These are phyloP conservation scores for Aspergillus panamensis DNA, from an alignment of 495 filamentous ascomycete species.

Conservation along the genomic window DNA sequence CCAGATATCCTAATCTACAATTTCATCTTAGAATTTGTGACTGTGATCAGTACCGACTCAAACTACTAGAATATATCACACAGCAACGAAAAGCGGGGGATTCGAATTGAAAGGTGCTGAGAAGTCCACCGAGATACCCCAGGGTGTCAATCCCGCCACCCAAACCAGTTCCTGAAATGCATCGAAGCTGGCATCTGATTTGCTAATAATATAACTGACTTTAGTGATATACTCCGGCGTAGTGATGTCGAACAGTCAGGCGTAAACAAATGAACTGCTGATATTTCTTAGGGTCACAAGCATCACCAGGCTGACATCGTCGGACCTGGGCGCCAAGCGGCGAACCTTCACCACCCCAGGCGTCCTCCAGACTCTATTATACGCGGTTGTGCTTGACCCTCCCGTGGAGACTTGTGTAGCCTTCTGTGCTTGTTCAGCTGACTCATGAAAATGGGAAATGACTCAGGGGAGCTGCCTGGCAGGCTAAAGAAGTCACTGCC, in stretches of 20 bases:
- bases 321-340: slow-evolving; percentile 19
- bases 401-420: slow-evolving; percentile 3
- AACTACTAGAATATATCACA: no score
- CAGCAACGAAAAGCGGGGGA: no score
- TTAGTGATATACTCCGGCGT: neutral
- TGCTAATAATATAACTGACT: neutral
- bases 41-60: no score
- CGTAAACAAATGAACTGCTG: slow-evolving; percentile 10
- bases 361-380: slow-evolving; percentile 3
- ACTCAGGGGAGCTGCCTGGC: slow-evolving; percentile 17
- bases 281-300: slow-evolving; percentile 26
- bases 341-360: slow-evolving; percentile 4
- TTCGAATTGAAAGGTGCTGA: no score
- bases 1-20: no score
- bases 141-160: no score
- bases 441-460: slow-evolving; percentile 18
- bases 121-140: no score
- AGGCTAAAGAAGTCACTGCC: slow-evolving; percentile 16
- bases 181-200: slow-evolving; percentile 5
- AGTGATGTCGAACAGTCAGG: slow-evolving; percentile 4
- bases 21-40: no score
- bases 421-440: slow-evolving; percentile 18
- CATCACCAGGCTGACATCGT: slow-evolving; percentile 21
- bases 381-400: slow-evolving; percentile 1
- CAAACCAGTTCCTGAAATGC: slow-evolving; percentile 2